Percentiles rank a stretch among this genome's conserved stretches.
phyloP scores from a whole-genome alignment of 2,329 filamentous ascomycete species.

The Rhynchosporium graminicola region DNA sequence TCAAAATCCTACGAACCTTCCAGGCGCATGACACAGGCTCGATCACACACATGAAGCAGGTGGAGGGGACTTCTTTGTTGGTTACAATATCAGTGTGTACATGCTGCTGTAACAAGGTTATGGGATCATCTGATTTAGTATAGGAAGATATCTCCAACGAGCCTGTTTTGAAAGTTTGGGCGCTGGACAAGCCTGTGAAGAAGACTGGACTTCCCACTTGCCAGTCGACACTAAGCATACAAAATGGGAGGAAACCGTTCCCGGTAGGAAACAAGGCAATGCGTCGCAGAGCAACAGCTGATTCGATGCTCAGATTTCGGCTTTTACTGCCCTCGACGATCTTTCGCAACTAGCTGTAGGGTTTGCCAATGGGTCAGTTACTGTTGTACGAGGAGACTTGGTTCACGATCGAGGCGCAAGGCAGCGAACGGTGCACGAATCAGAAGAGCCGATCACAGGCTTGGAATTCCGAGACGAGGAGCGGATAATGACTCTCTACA shows the following conservation, averaged over 20 bases:
- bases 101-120: neutral
- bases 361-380: constrained; percentile 93
- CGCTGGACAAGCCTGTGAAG: constrained; percentile 88
- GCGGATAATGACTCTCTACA: constrained; percentile 75
- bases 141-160: constrained; percentile 85
- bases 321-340: constrained; percentile 84
- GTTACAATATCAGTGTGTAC: constrained; percentile 70
- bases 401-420: constrained; percentile 94
- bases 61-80: constrained; percentile 82
- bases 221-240: constrained; percentile 79
- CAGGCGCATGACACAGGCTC: constrained; percentile 77
- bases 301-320: constrained; percentile 63
- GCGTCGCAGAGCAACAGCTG: neutral
- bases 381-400: constrained; percentile 88
- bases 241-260: constrained; percentile 89
- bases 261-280: constrained; percentile 58
- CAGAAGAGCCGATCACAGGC: constrained; percentile 92
- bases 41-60: constrained; percentile 89
- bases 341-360: constrained; percentile 91
- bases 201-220: constrained; percentile 89
- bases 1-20: constrained; percentile 86
- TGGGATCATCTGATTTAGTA: constrained; percentile 40
- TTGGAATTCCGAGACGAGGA: constrained; percentile 70
- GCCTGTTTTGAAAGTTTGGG: constrained; percentile 95
- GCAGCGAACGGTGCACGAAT: constrained; percentile 93